Percentiles rank a stretch among this genome's conserved stretches.
These are phyloP conservation scores for Rhizopus delemar DNA, from an alignment of 371 early-diverging fungal genomes.

Conservation along the genomic window DNA sequence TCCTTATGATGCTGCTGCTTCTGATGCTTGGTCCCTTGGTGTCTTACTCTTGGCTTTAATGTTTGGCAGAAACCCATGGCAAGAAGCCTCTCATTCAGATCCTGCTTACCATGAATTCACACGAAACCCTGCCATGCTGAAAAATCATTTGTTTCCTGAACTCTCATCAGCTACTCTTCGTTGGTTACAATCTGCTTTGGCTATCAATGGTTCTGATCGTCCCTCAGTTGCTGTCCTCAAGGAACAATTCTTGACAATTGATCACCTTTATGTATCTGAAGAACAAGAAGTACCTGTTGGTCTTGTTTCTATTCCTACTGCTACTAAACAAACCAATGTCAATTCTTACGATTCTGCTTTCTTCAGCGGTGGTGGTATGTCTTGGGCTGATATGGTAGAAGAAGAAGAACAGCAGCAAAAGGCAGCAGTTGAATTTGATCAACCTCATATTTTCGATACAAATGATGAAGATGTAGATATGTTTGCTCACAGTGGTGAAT, in stretches of 20 bases:
- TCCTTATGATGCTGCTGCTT: conserved; percentile 65
- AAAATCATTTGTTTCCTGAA: conserved; percentile 54
- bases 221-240: conserved; percentile 34
- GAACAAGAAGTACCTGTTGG: conserved; percentile 27
- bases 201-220: conserved; percentile 29
- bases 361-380: conserved; percentile 37
- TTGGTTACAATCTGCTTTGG: conserved; percentile 37
- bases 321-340: conserved; percentile 28
- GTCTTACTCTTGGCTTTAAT: conserved; percentile 73
- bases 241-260: conserved; percentile 30
- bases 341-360: conserved; percentile 46
- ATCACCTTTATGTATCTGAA: conserved; percentile 34
- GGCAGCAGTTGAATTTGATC: conserved; percentile 7
- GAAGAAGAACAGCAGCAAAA: conserved; percentile 23
- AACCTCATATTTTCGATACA: conserved; percentile 12
- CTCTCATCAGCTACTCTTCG: conserved; percentile 37
- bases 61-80: conserved; percentile 84
- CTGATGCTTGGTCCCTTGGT: conserved; percentile 79
- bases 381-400: conserved; percentile 54
- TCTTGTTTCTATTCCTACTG: conserved; percentile 41
- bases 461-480: conserved; percentile 34
- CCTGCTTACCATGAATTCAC: conserved; percentile 58
- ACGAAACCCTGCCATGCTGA: conserved; percentile 51
- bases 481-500: conserved; percentile 48
- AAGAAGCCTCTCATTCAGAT: conserved; percentile 59